Evolutionary conservation across 495 filamentous ascomycete species (phyloP).

Genomic region (Penicillium paxilli): DNA sequence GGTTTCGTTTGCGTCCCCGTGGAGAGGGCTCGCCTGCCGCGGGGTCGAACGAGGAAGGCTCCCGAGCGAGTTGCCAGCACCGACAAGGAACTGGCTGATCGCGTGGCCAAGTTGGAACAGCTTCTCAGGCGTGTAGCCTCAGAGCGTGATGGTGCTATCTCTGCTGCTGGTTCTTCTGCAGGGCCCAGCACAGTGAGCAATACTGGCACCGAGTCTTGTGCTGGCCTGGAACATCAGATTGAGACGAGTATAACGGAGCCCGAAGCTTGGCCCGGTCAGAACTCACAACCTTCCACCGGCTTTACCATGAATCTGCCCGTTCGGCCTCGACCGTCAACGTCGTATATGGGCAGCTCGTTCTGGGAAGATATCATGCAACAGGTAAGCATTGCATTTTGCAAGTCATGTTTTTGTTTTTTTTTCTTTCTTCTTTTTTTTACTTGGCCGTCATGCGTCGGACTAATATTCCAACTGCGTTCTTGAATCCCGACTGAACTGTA

Average conservation of each 20-base stretch:
- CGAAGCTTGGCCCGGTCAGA: slow-evolving; percentile 10
- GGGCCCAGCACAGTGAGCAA: neutral
- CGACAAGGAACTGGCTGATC: slow-evolving; percentile 25
- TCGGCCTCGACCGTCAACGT: slow-evolving; percentile 14
- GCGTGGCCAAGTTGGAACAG: slow-evolving; percentile 31
- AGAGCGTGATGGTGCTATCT: slow-evolving; percentile 10
- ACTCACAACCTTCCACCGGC: neutral
- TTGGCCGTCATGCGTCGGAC: too few species aligned
- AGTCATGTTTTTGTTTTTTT: too few species aligned
- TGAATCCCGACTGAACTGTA: too few species aligned
- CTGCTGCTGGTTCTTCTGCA: neutral
- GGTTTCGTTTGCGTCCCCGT: slow-evolving; percentile 58
- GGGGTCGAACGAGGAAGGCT: slow-evolving; percentile 43
- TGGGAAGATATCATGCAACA: slow-evolving; percentile 37
- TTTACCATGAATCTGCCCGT: neutral
- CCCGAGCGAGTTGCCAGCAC: slow-evolving; percentile 13
- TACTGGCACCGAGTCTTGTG: neutral
- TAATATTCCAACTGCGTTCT: too few species aligned
- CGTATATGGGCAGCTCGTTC: slow-evolving; percentile 30
- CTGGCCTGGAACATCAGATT: neutral
- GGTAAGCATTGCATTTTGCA: slow-evolving; percentile 16
- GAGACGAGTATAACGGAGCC: slow-evolving; percentile 6
- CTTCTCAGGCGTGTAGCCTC: slow-evolving; percentile 22
- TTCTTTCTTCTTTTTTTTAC: too few species aligned
- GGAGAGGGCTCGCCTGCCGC: slow-evolving; percentile 35